phyloP scores from a whole-genome alignment of 2,329 filamentous ascomycete genomes.

The Penicillium vulpinum region DNA sequence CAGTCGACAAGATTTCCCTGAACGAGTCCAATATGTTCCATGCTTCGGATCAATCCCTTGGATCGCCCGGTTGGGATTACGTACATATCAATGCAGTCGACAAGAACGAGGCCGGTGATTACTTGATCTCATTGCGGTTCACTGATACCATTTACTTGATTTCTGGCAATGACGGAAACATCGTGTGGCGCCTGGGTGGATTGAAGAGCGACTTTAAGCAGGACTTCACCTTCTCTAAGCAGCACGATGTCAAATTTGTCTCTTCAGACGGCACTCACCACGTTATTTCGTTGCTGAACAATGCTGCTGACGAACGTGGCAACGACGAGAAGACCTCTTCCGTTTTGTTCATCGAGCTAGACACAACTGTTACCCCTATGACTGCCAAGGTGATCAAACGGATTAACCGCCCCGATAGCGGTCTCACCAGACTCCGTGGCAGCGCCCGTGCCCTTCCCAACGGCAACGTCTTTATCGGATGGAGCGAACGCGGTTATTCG shows the following conservation, averaged over 20 bases:
- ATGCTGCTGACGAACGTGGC: conserved; percentile 34
- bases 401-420: conserved; percentile 37
- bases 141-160: conserved; percentile 43
- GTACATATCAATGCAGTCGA: conserved; percentile 45
- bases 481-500: conserved; percentile 40
- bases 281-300: conserved; percentile 37
- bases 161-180: conserved; percentile 36
- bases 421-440: conserved; percentile 38
- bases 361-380: conserved; percentile 27
- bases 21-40: conserved; percentile 34
- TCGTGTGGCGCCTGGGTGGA: conserved; percentile 45
- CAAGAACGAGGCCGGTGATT: conserved; percentile 43
- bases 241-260: conserved; percentile 40
- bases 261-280: conserved; percentile 30
- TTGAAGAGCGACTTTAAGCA: conserved; percentile 31
- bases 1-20: conserved; percentile 33
- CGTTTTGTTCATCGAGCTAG: conserved; percentile 35
- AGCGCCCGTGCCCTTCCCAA: conserved; percentile 38
- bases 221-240: conserved; percentile 39
- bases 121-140: conserved; percentile 42
- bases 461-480: conserved; percentile 40
- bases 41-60: conserved; percentile 12
- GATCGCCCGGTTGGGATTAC: conserved; percentile 35
- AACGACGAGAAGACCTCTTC: conserved; percentile 31
- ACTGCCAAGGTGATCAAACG: conserved; percentile 31